Conservation (phyloP, 2,329 filamentous ascomycete genomes). For the Cordyceps cateniannulata region DNA sequence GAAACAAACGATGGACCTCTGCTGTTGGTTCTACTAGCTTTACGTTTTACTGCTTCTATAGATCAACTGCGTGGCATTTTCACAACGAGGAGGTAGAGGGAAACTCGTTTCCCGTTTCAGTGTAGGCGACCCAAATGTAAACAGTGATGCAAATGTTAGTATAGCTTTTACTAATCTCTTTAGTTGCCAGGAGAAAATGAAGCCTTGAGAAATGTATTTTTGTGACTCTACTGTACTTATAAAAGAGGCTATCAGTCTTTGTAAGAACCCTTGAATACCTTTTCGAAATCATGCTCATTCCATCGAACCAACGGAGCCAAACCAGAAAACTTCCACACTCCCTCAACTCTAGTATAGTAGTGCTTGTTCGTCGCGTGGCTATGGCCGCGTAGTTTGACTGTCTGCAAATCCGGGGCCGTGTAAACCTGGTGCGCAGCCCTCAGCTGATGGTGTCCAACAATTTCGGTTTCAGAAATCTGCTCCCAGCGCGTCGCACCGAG, state of each 20-base stretch:
- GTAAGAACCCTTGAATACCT: slow-evolving; percentile 34
- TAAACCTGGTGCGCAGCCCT: slow-evolving; percentile 57
- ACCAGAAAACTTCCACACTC: slow-evolving; percentile 57
- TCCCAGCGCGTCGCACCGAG: slow-evolving; percentile 56
- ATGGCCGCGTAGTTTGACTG: slow-evolving; percentile 46
- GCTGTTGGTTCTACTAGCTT: no score
- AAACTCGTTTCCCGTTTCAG: not conserved
- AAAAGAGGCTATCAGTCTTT: not conserved
- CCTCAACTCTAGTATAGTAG: slow-evolving; percentile 50
- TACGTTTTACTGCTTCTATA: not conserved
- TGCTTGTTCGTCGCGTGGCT: slow-evolving; percentile 52
- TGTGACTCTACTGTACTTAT: not conserved
- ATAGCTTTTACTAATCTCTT: not conserved
- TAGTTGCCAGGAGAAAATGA: not conserved
- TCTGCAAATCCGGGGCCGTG: slow-evolving; percentile 42
- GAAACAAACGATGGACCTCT: not conserved
- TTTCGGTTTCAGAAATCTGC: slow-evolving; percentile 49
- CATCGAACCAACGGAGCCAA: slow-evolving; percentile 49
- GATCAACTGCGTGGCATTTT: not conserved
- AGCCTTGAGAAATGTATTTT: not conserved
- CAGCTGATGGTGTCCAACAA: slow-evolving; percentile 54
- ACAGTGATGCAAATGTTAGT: not conserved
- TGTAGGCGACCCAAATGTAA: not conserved
- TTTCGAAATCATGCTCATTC: slow-evolving; percentile 51
- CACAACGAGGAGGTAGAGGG: not conserved